These are phyloP conservation scores for Loxodes magnus DNA, from an alignment of 73 alveolate genomes.

Conservation along the genomic window DNA sequence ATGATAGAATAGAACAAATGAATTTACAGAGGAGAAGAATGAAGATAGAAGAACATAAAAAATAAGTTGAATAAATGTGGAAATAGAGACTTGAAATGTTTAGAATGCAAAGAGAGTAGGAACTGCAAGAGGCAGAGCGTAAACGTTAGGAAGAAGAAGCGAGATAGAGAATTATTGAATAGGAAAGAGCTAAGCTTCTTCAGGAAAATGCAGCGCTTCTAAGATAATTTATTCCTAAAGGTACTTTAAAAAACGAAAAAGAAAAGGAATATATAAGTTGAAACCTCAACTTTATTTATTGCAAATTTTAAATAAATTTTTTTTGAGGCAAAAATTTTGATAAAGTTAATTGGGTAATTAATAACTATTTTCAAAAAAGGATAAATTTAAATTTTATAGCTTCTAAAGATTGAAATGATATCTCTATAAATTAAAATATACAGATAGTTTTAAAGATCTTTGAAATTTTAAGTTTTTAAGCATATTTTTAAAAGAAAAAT, in stretches of 20 bases:
- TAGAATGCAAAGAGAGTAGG: slow-evolving; percentile 63
- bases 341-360: no score
- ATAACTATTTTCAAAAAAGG: no score
- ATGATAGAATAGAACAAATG: slow-evolving; percentile 66
- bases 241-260: slow-evolving; percentile 9
- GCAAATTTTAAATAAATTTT: no score
- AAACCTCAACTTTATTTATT: no score
- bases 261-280: slow-evolving; percentile 9
- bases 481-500: no score
- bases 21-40: slow-evolving; percentile 68
- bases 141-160: slow-evolving; percentile 53
- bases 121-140: slow-evolving; percentile 38
- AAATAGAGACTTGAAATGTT: slow-evolving; percentile 48
- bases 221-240: slow-evolving; percentile 53
- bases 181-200: slow-evolving; percentile 65
- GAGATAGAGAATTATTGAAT: slow-evolving; percentile 48
- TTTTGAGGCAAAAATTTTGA: no score
- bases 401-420: no score
- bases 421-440: no score
- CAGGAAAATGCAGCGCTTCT: slow-evolving; percentile 52
- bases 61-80: slow-evolving; percentile 74
- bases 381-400: no score
- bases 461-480: no score
- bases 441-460: no score
- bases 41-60: slow-evolving; percentile 65